Conservation (phyloP, 1,284 basidiomycete genomes). For the Irpex lacteus region DNA sequence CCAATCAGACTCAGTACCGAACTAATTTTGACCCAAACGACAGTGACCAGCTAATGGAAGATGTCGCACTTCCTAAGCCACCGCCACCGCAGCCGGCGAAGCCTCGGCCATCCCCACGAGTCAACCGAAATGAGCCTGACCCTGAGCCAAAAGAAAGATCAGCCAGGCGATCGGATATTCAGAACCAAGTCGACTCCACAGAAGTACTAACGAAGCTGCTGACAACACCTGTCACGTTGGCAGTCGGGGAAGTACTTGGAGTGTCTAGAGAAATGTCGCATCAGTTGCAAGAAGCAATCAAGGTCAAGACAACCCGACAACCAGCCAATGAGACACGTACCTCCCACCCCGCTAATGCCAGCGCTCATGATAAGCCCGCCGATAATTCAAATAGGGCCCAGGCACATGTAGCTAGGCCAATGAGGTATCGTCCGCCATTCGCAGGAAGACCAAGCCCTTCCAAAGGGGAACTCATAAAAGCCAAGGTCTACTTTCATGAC, state of each 20-base stretch:
- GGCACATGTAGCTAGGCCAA: neutral
- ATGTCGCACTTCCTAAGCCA: neutral
- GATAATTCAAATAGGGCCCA: neutral
- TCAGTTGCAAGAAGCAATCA: constrained; percentile 7
- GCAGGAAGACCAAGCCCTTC: neutral
- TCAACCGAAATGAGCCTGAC: neutral
- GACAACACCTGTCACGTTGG: constrained; percentile 2
- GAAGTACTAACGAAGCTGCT: constrained; percentile 2
- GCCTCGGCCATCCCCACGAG: neutral
- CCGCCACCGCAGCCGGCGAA: neutral
- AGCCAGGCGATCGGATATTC: constrained; percentile 3
- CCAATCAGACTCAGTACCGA: neutral
- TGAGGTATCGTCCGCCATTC: neutral
- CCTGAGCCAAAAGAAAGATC: neutral
- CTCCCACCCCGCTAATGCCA: neutral
- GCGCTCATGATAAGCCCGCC: no score
- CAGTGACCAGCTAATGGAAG: constrained; percentile 7
- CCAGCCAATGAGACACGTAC: neutral
- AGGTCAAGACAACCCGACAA: neutral
- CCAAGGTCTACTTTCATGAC: constrained; percentile 1
- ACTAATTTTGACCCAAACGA: constrained; percentile 3
- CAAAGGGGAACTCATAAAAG: neutral
- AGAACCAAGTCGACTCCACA: neutral
- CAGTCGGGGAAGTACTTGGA: constrained; percentile 4
- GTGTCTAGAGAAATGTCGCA: constrained; percentile 7